These are phyloP conservation scores for Paramecium tetraurelia DNA, from an alignment of 73 alveolate species.

Conservation along the genomic window DNA sequence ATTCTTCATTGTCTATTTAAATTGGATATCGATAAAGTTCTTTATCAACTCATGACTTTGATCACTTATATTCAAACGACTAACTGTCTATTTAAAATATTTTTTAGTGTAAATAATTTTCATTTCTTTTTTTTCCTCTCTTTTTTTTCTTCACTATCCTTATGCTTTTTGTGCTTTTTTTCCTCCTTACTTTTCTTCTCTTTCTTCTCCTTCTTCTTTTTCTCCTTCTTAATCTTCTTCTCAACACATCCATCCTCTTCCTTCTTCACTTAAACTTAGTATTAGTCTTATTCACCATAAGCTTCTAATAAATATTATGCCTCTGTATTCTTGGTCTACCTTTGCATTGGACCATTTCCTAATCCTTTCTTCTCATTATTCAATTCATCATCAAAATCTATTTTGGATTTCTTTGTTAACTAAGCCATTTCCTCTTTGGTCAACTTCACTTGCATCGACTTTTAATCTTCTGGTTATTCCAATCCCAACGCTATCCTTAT, in stretches of 20 bases:
- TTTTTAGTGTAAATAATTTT: neutral
- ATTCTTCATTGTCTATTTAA: constrained; percentile 22
- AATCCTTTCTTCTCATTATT: constrained; percentile 1
- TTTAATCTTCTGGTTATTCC: constrained; percentile 63
- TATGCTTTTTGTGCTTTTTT: constrained; percentile 18
- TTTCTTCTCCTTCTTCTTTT: constrained; percentile 52
- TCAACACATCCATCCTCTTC: constrained; percentile 23
- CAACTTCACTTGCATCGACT: constrained; percentile 49
- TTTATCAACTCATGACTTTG: constrained; percentile 29
- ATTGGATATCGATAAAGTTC: constrained; percentile 32
- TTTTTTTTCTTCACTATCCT: neutral
- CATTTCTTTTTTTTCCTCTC: neutral
- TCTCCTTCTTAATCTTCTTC: constrained; percentile 38
- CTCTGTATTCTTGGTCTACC: constrained; percentile 13
- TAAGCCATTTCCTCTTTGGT: constrained; percentile 51
- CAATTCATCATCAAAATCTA: constrained; percentile 35
- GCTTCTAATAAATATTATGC: constrained; percentile 47
- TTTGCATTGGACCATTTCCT: constrained; percentile 36
- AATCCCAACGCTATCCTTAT: constrained; percentile 58
- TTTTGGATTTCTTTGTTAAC: neutral
- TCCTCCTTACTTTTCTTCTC: constrained; percentile 25
- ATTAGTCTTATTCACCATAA: constrained; percentile 42
- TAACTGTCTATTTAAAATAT: neutral
- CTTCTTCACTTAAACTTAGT: constrained; percentile 2
- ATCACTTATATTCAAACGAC: neutral